phyloP scores from a whole-genome alignment of 768 basidiomycete genomes.

The Pleurotus tuoliensis region DNA sequence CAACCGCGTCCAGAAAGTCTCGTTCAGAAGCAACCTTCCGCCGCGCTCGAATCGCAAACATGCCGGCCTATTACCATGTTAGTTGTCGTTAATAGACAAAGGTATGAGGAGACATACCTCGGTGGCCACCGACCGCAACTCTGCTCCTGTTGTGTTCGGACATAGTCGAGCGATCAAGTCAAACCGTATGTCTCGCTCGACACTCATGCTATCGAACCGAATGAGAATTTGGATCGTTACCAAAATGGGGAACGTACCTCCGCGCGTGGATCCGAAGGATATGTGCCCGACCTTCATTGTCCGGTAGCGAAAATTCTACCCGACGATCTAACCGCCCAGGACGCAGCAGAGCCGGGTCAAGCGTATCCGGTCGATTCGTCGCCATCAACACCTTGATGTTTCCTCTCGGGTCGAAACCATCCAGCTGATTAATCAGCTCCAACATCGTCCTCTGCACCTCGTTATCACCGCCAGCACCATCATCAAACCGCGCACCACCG shows the following conservation, averaged over 20 bases:
- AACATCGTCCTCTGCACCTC: constrained; percentile 99
- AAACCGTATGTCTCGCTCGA: constrained; percentile 94
- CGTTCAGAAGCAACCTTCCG: constrained; percentile 96
- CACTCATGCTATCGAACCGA: constrained; percentile 73
- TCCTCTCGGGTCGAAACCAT: constrained; percentile 98
- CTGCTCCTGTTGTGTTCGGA: constrained; percentile 98
- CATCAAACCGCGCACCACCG: constrained; percentile 96
- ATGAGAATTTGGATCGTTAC: neutral
- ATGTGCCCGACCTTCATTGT: constrained; percentile 94
- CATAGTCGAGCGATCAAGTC: constrained; percentile 96
- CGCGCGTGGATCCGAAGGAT: constrained; percentile 96
- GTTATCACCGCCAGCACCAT: constrained; percentile 98
- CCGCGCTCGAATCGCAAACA: constrained; percentile 97
- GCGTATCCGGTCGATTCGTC: constrained; percentile 95
- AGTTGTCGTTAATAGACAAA: no score
- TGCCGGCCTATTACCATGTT: constrained; percentile 71
- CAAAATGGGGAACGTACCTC: constrained; percentile 48
- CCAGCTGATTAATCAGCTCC: constrained; percentile 97
- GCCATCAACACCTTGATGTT: constrained; percentile 99
- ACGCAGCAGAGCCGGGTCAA: constrained; percentile 93
- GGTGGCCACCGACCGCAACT: constrained; percentile 93
- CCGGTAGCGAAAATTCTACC: constrained; percentile 94
- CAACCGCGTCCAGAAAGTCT: constrained; percentile 96
- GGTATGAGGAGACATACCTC: constrained; percentile 51
- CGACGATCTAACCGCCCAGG: constrained; percentile 95